Percentiles rank a stretch among this genome's conserved stretches.
Conservation (phyloP, 768 basidiomycete genomes). For the Inosperma sp. region DNA sequence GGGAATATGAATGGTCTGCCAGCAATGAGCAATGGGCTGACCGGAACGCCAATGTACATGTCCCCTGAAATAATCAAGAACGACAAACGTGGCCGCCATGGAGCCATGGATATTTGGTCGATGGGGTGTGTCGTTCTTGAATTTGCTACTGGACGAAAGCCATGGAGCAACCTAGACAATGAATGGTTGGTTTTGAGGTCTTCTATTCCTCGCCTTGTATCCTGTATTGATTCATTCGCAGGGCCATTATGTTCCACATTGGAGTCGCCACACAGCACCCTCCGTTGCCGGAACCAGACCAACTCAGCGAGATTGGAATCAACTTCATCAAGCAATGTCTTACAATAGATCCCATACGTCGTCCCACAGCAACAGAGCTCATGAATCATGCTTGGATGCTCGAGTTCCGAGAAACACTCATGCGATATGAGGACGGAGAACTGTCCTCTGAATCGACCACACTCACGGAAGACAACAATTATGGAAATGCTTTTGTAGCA, state of each 20-base stretch:
- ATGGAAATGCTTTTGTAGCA: constrained; percentile 47
- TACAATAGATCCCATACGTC: constrained; percentile 75
- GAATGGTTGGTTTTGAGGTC: constrained; percentile 79
- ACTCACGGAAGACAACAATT: constrained; percentile 40
- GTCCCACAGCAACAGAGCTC: constrained; percentile 82
- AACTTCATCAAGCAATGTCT: constrained; percentile 92
- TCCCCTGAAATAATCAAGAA: constrained; percentile 98
- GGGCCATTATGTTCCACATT: constrained; percentile 99
- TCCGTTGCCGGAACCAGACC: constrained; percentile 85
- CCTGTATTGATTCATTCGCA: constrained; percentile 26
- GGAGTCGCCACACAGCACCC: constrained; percentile 96
- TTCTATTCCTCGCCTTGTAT: not conserved
- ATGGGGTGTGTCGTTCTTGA: constrained; percentile 97
- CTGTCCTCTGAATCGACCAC: constrained; percentile 31
- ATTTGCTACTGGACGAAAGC: constrained; percentile 93
- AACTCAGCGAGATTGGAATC: constrained; percentile 86
- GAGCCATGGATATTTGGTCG: constrained; percentile 99
- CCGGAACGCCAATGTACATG: constrained; percentile 99
- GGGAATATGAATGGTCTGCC: constrained; percentile 41
- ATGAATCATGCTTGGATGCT: constrained; percentile 89
- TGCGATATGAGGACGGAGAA: constrained; percentile 64
- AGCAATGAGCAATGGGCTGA: constrained; percentile 75
- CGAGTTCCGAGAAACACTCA: constrained; percentile 67
- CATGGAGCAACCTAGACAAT: constrained; percentile 98
- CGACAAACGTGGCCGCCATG: constrained; percentile 79